phyloP scores from a whole-genome alignment of 805 yeast genomes.

The Monosporozyma aerobia region DNA sequence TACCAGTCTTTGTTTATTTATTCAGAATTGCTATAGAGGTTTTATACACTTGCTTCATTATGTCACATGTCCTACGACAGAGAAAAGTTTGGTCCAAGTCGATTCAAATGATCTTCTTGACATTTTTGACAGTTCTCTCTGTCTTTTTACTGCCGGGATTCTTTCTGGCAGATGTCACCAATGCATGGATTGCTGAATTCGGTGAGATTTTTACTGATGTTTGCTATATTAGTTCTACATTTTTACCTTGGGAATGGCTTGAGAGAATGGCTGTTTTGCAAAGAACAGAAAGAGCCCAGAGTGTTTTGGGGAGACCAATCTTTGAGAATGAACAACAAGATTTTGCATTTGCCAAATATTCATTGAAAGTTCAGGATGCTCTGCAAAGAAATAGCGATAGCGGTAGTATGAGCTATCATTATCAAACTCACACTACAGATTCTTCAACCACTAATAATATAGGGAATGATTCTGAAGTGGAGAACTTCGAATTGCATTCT shows the following conservation, averaged over 20 bases:
- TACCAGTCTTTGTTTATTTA: constrained; percentile 68
- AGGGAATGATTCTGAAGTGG: background rate
- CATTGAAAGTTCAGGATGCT: constrained; percentile 22
- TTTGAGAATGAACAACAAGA: constrained; percentile 52
- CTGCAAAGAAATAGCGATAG: constrained; percentile 9
- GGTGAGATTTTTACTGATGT: constrained; percentile 68
- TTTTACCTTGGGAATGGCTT: constrained; percentile 81
- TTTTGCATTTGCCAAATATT: constrained; percentile 24
- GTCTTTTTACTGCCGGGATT: constrained; percentile 57
- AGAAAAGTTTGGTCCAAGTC: constrained; percentile 41
- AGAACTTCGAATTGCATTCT: background rate
- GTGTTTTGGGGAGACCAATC: constrained; percentile 65
- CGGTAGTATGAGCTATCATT: background rate
- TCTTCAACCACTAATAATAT: background rate
- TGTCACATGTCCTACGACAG: constrained; percentile 46
- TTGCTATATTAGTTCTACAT: constrained; percentile 61
- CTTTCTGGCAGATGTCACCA: constrained; percentile 68
- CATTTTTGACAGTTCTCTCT: constrained; percentile 45
- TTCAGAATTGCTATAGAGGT: constrained; percentile 63
- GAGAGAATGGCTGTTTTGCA: constrained; percentile 52
- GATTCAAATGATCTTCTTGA: constrained; percentile 41
- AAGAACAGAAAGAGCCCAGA: constrained; percentile 53
- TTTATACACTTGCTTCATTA: constrained; percentile 55
- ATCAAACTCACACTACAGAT: background rate
- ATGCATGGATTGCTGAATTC: constrained; percentile 63